Evolutionary conservation across 1,284 basidiomycete genomes (phyloP), one percentile per base, ranked within the genome.

Genomic region (Abortiporus biennis): DNA sequence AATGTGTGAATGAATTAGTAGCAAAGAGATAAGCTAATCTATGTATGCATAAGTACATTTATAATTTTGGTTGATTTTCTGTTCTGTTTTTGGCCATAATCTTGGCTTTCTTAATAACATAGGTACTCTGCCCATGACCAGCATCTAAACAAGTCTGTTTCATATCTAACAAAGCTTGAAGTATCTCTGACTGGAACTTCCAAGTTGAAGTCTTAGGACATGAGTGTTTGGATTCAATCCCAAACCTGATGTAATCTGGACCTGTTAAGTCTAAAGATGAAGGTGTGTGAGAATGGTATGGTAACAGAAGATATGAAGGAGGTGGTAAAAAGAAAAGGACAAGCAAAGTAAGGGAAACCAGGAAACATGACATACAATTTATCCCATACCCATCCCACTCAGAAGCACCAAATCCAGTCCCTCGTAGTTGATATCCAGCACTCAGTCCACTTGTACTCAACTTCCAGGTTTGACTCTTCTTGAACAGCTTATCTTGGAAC

Each of bases 401-500:
- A 4, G 69, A 64, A 2, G 90, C 66, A 6, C 92, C 90, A 61
- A 94, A 85, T 69, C 93, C 94, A 5, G 93, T 97, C 1, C 94
- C 95, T 40, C 81, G 79, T 66, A 98, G 97, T 39, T 86, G 72
- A 54, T 85, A 74, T 1, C 94, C 94, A 16, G 87, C 84, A 60
- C 85, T 92, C 52, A 98, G 62, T 2, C 89, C 92, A 63, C 90
- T 94, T 4, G 95, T 97, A 54, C 88, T 92, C 38, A 98, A 68
- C 57, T 86, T 89, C 94, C 94, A 98, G 47, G 80, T 77, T 56
- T 88, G 78, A 54, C 87, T 92, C 51, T 76, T 74, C 32, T 68
- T 65, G 62, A 92, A 96, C 13, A 93, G 59, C 30, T 78, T 71
- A 63, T 98, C 93, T 11, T 87, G 76, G 53, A 95, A 87, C 3